Base-by-base conservation (phyloP, 257 asterid species). In the Hygrophila difformis region DNA sequence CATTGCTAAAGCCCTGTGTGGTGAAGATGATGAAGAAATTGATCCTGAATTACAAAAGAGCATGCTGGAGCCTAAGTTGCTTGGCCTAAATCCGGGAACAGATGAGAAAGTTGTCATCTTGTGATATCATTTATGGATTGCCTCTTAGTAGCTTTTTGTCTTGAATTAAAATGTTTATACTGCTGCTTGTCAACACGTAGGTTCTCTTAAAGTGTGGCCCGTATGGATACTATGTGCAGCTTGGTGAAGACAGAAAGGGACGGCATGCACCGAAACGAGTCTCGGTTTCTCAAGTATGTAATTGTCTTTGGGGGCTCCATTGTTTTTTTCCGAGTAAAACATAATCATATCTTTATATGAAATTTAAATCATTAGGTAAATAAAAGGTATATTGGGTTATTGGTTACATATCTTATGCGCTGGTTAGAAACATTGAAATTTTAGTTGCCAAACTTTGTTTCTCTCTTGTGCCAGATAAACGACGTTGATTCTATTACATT, bases 221-320 rank as follows among this genome's bases (percentile, higher is more conserved):
- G 5, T 89, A 75, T 61, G 94, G 96, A 66, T 28, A 62, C 74
- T 89, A 89, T 55, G 76, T 85, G 59, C 98, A 89, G 77, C 82
- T 85, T 51, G 98, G 98, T 63, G 94, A 89, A 62, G 96, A 89
- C 66, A 77, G 82, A 57, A 68, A 73, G 57, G 94, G 97, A n/a
- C n/a, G n/a, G 39, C 70, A 68, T 54, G 23, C 51, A 31, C 96
- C 94, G 45, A 85, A 89, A 74, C 81, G 97, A 54, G 87, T 84
- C 41, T 82, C 94, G 0, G 64, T 70, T 11, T 40, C 81, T 41
- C 78, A 66, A 26, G 97, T 84, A 74, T 18, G 78, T 56, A 26
- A 37, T 56, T 34, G 44, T 14, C 53, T n/a, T 56, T 47, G 31
- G 4, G 4, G 8, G 31, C 31, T 51, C 28, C 28, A 55, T 19